Evolutionary conservation across 805 yeast species (phyloP).

Genomic region (Cyberlindnera petersonii): DNA sequence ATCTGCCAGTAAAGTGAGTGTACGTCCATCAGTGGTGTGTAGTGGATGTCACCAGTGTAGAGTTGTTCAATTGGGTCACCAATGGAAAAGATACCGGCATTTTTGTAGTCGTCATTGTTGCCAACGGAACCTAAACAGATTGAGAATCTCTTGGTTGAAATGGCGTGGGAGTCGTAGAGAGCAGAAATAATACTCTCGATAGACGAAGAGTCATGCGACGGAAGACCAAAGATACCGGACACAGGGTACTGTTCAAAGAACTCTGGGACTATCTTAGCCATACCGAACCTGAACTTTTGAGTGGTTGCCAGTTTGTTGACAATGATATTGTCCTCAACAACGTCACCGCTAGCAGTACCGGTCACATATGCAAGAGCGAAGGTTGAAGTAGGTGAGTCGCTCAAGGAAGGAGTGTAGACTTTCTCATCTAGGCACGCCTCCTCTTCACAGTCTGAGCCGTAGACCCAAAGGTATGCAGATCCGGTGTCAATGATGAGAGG

Average conservation of each 20-base stretch:
- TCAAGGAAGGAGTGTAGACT: constrained; percentile 27
- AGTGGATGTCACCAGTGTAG: constrained; percentile 40
- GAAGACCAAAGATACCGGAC: constrained; percentile 59
- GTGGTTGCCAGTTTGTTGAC: constrained; percentile 33
- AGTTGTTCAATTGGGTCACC: constrained; percentile 38
- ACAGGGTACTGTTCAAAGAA: constrained; percentile 49
- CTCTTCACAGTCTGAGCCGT: constrained; percentile 46
- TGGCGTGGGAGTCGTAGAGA: constrained; percentile 32
- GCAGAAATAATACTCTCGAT: constrained; percentile 40
- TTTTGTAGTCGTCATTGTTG: constrained; percentile 18
- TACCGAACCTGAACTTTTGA: constrained; percentile 46
- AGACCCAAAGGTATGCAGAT: constrained; percentile 61
- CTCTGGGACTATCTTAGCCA: constrained; percentile 48
- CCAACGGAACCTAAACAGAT: constrained; percentile 38
- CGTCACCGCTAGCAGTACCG: constrained; percentile 48
- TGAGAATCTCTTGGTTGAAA: constrained; percentile 39
- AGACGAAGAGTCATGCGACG: constrained; percentile 38
- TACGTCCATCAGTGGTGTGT: constrained; percentile 34
- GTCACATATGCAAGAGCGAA: constrained; percentile 52
- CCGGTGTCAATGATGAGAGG: constrained; percentile 63
- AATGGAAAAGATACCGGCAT: constrained; percentile 40
- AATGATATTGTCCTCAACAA: constrained; percentile 35
- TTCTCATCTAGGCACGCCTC: constrained; percentile 37
- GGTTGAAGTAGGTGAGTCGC: constrained; percentile 26
- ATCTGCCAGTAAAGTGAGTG: constrained; percentile 50